Conservation (phyloP, 352 stramenopile species). For the Globisporangium parvum region DNA sequence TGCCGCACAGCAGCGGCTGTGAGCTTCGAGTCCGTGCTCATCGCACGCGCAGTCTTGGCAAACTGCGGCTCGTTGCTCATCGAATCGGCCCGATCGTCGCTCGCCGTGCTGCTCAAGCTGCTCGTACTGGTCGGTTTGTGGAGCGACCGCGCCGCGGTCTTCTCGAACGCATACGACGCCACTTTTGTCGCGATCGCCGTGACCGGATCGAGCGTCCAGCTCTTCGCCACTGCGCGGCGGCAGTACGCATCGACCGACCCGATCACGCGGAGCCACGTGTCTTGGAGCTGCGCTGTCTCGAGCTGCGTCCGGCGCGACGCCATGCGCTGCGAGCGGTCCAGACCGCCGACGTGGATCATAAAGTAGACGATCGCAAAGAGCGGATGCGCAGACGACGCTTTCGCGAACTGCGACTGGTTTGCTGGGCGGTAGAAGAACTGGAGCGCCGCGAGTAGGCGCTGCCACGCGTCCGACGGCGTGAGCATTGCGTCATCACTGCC, state of each 20-base stretch:
- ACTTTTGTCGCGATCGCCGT: conserved; percentile 24
- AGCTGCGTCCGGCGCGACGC: conserved; percentile 23
- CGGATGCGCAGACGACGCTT: conserved; percentile 46
- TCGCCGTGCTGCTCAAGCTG: conserved; percentile 12
- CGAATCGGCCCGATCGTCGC: conserved; percentile 8
- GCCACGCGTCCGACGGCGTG: conserved; percentile 22
- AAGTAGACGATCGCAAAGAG: conserved; percentile 52
- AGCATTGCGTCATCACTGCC: conserved; percentile 22
- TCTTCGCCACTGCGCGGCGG: conserved; percentile 28
- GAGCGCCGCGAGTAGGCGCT: conserved; percentile 39
- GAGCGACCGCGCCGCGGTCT: background rate
- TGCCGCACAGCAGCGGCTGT: conserved; percentile 9
- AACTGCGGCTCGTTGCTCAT: conserved; percentile 4
- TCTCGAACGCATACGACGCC: conserved; percentile 15
- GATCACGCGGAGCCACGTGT: conserved; percentile 33
- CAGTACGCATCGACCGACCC: conserved; percentile 38
- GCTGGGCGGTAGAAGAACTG: conserved; percentile 65
- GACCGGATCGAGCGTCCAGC: conserved; percentile 25
- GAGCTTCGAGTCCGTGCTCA: conserved; percentile 12
- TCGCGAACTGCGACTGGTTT: conserved; percentile 45
- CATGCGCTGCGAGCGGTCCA: background rate
- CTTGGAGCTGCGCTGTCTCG: conserved; percentile 23
- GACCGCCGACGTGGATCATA: conserved; percentile 10
- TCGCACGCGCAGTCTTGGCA: conserved; percentile 7
- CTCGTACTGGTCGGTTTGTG: conserved; percentile 6